Percentiles rank a stretch among this genome's conserved stretches.
These are phyloP conservation scores for Solanum chilense DNA, from an alignment of 257 asterid genomes.

Conservation along the genomic window DNA sequence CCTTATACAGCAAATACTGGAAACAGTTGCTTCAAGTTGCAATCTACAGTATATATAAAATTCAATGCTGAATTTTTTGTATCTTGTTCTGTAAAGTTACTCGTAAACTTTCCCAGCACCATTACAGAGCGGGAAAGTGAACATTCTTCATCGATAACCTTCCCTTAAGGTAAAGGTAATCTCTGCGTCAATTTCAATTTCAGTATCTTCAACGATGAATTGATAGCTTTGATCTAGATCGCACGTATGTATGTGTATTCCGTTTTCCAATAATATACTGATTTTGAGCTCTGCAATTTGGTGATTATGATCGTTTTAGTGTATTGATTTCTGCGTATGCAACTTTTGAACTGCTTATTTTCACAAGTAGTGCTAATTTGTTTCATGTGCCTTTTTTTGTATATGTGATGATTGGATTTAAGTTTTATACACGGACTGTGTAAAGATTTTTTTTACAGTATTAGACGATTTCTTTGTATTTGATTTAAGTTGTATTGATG, in stretches of 20 bases:
- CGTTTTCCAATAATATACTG: neutral
- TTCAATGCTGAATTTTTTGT: neutral
- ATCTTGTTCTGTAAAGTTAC: neutral
- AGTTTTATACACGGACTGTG: neutral
- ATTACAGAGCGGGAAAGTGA: neutral
- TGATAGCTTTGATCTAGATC: neutral
- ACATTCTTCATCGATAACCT: neutral
- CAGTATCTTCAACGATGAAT: neutral
- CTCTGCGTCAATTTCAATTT: neutral
- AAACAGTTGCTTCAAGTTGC: neutral
- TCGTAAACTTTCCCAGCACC: neutral
- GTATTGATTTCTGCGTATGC: neutral
- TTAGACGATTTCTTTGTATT: neutral
- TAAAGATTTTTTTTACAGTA: neutral
- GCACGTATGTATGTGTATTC: neutral
- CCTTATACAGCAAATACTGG: neutral
- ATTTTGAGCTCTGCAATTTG: neutral
- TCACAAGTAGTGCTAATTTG: neutral
- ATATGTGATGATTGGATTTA: neutral
- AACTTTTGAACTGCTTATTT: neutral
- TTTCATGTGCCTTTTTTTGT: neutral
- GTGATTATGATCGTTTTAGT: neutral
- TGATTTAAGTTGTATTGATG: neutral
- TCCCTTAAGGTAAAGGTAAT: neutral
- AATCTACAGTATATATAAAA: too few species aligned